These are phyloP conservation scores for Solanum acaule DNA, from an alignment of 257 asterid genomes.

Conservation along the genomic window DNA sequence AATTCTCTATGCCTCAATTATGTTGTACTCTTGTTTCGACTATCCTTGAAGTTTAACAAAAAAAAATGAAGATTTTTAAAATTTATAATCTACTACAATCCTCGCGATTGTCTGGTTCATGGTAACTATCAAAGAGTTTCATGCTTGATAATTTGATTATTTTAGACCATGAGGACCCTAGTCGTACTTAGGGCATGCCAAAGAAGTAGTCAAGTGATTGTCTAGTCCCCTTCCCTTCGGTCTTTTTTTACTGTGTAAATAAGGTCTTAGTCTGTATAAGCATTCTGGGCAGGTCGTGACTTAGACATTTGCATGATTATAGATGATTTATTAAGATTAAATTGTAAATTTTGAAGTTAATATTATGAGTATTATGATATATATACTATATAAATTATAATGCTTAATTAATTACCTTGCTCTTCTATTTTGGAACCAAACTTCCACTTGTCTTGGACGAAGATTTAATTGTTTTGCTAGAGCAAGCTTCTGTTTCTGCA, in stretches of 20 bases:
- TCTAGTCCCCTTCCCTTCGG: not conserved
- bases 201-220: not conserved
- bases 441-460: slow-evolving; percentile 93
- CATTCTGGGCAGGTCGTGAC: not conserved
- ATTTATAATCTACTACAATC: not conserved
- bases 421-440: slow-evolving; percentile 93
- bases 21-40: not conserved
- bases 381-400: not conserved
- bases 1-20: not conserved
- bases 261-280: not conserved
- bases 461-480: slow-evolving; percentile 78
- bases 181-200: not conserved
- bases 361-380: not conserved
- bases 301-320: not conserved
- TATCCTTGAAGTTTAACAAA: not conserved
- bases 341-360: not conserved
- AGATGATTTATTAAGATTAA: not conserved
- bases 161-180: not conserved
- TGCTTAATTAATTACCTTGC: slow-evolving; percentile 45
- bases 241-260: not conserved
- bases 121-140: not conserved
- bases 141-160: not conserved
- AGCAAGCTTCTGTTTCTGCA: slow-evolving; percentile 74
- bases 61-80: not conserved
- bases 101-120: not conserved